Evolutionary conservation across 2,329 filamentous ascomycete species (phyloP), one percentile per base, ranked within the genome.

Genomic region (Fusarium nisikadoi): DNA sequence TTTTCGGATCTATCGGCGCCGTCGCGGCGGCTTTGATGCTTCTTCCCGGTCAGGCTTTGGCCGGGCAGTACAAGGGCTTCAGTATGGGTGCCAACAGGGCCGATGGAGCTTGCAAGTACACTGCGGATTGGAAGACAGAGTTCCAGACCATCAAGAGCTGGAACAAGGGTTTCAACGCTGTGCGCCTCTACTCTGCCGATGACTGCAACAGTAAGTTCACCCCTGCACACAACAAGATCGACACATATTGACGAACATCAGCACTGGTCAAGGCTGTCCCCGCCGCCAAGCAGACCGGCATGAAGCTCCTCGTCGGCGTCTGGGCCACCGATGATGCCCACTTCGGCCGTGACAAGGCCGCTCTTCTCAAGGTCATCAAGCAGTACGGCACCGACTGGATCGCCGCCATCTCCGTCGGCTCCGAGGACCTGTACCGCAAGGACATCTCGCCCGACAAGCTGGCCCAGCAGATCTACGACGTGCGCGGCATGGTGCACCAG

Each of bases 61-160:
- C 74, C 1, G 73, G 74, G 6, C 53, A 55, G 5, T 76, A 73
- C 64, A 76, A 76, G 70, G 74, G 74, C 17, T 76, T 76, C 49
- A 76, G 74, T 61, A 67, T 76, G 33, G 70, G 69, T 35, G 74
- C 74, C 57, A 76, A 76, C 74, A 61, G 60, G 23, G 63, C 74
- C 14, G 62, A 76, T 45, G 74, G 74, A 17, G 50, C 20, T 27
- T 76, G 74, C 62, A 76, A 76, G 62, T 59, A 54, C 31, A 67
- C 68, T 23, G 74, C 73, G 23, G 74, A 76, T n/a, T 76, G 74
- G 74, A 75, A 76, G 70, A 67, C 52, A 23, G 74, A 76, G 45
- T 76, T 76, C n/a, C 71, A 76, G 62, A 62, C 74, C 4, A 76
- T 76, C 52, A 76, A 76, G 62, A 39, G 74, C 39, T 76, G 72